A percentile compares a stretch with the other conserved stretches of the same genome.
Conservation (phyloP, 805 yeast genomes). For the Cyberlindnera xylosilytica region DNA sequence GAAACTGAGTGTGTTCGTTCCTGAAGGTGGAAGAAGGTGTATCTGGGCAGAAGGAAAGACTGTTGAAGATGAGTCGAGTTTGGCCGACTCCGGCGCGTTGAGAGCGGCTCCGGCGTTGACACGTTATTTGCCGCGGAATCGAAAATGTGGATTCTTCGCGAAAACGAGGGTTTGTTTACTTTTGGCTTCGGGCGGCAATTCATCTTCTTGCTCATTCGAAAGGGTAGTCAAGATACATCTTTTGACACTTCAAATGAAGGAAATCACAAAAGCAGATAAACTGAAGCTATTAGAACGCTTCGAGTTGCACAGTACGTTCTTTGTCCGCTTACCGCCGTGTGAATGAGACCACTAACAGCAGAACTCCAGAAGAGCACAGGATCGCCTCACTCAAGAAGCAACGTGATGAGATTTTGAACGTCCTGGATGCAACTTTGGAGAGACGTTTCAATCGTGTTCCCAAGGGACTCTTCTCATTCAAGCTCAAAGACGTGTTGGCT, state of each 20-base stretch:
- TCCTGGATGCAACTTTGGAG: slow-evolving; percentile 24
- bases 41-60: too few relatives aligned
- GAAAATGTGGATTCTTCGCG: background rate
- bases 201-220: background rate
- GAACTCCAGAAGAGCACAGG: slow-evolving; percentile 21
- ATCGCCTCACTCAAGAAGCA: slow-evolving; percentile 16
- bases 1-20: background rate
- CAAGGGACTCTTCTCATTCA: slow-evolving; percentile 22
- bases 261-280: slow-evolving; percentile 16
- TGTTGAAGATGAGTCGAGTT: background rate
- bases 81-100: slow-evolving; percentile 7
- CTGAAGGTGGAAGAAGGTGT: too few relatives aligned
- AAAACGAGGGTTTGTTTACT: background rate
- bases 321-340: background rate
- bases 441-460: slow-evolving; percentile 24
- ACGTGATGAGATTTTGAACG: slow-evolving; percentile 12
- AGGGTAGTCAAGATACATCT: background rate
- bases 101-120: background rate
- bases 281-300: slow-evolving; percentile 20
- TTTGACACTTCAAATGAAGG: too few relatives aligned
- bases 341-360: background rate
- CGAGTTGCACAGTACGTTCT: slow-evolving; percentile 24
- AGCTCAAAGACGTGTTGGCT: slow-evolving; percentile 23
- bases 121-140: background rate
- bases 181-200: background rate